A percentile compares a stretch with the other conserved stretches of the same genome.
Evolutionary conservation across 441 rosid genomes (phyloP).

Genomic region (Gossypium gossypioides): DNA sequence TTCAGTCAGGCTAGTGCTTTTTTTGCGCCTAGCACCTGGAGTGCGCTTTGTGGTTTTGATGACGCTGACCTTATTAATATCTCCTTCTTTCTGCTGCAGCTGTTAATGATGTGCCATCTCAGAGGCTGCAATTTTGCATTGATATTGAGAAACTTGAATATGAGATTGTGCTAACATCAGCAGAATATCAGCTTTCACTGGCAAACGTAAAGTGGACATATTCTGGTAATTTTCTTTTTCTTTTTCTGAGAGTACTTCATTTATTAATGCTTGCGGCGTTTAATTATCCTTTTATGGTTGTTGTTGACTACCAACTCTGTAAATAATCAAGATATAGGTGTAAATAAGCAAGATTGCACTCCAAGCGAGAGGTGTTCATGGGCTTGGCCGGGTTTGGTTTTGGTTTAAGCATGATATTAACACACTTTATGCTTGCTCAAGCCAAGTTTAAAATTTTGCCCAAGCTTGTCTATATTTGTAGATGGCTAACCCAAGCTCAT

Average conservation of each 20-base stretch:
- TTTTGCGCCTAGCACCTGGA: neutral
- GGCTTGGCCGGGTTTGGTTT: neutral
- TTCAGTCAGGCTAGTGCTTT: neutral
- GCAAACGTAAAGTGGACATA: conserved; percentile 58
- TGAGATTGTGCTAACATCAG: conserved; percentile 74
- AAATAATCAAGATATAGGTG: neutral
- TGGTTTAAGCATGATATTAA: no score
- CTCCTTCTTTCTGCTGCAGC: conserved; percentile 29
- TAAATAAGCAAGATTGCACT: neutral
- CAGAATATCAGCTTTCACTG: conserved; percentile 70
- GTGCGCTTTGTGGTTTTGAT: neutral
- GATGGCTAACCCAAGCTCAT: neutral
- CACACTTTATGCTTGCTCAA: neutral
- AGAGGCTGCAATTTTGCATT: conserved; percentile 37
- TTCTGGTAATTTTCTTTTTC: conserved; percentile 39
- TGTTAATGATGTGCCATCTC: conserved; percentile 35
- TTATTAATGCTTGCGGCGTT: neutral
- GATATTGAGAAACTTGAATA: conserved; percentile 63
- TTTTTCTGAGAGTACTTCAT: neutral
- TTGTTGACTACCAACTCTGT: neutral
- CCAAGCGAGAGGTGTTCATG: neutral
- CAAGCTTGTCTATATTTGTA: neutral
- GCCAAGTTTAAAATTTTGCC: neutral
- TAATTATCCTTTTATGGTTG: neutral
- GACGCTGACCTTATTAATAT: conserved; percentile 8